Evolutionary conservation across 768 basidiomycete genomes (phyloP).

Genomic region (Tricholoma furcatifolium): DNA sequence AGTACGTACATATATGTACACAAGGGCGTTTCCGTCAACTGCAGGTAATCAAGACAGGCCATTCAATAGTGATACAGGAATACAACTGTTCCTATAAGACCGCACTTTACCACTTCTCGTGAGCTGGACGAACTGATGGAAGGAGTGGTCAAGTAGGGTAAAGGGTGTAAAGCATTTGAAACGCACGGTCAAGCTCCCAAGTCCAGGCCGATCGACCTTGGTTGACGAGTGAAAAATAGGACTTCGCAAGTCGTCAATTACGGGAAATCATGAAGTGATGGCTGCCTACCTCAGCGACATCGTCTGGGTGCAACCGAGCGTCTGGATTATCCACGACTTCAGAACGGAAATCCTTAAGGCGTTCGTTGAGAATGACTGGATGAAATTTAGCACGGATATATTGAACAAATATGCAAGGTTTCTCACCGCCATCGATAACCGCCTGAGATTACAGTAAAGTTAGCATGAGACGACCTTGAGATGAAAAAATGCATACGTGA

Average conservation of each 20-base stretch:
- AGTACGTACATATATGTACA: too few species aligned
- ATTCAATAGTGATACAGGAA: neutral
- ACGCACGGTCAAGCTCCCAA: slow-evolving; percentile 78
- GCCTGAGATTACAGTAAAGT: slow-evolving; percentile 33
- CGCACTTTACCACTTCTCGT: slow-evolving; percentile 40
- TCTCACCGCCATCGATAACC: slow-evolving; percentile 65
- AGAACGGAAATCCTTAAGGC: slow-evolving; percentile 24
- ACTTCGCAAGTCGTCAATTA: slow-evolving; percentile 32
- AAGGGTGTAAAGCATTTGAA: neutral
- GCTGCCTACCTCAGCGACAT: slow-evolving; percentile 61
- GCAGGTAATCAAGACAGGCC: too few species aligned
- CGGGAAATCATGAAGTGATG: neutral
- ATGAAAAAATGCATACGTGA: slow-evolving; percentile 46
- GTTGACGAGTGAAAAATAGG: slow-evolving; percentile 62
- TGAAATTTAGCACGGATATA: neutral
- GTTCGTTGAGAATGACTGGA: slow-evolving; percentile 35
- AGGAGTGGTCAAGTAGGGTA: neutral
- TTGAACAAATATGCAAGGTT: neutral
- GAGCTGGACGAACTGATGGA: slow-evolving; percentile 40
- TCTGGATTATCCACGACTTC: slow-evolving; percentile 46
- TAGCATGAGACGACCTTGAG: neutral
- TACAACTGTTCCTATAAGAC: neutral
- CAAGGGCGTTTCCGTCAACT: too few species aligned
- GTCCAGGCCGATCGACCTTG: slow-evolving; percentile 76
- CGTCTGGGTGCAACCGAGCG: slow-evolving; percentile 55